Base-by-base conservation (phyloP, 345 rosid genomes). In the Acer saccharum region DNA sequence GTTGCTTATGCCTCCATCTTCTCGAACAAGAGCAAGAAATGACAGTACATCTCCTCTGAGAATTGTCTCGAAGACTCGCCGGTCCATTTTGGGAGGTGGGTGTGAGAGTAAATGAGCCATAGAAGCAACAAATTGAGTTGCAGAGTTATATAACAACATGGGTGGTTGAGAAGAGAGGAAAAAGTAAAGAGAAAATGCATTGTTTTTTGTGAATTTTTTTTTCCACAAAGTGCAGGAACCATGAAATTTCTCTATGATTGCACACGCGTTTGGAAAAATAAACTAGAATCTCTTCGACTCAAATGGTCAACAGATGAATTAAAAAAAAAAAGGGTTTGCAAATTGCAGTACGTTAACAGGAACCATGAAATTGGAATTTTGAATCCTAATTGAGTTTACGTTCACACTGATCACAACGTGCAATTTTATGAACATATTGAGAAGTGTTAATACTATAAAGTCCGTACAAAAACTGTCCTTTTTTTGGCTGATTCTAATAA, bases 1-100 rank as follows among this genome's bases (percentile, higher is more conserved):
- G 6, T 78, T 4, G 61, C 75, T 58, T 32, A 68, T 21, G 11
- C 55, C 29, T 35, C 77, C 76, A 2, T 83, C 58, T 74, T 79
- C 77, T 20, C 43, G 67, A 65, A 79, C 11, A 2, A 86, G 80
- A 27, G 9, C 11, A 0, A 71, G 80, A 73, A 86, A 79, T 16
- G 60, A 21, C 0, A 65, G 11, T 32, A 2, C 1, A 14, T 86
- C 85, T 3, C 86, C 88, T 79, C 29, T 79, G 10, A 74, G 29
- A 64, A 81, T 32, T 1, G 79, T 73, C 25, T 79, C 83, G 0
- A 55, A 75, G n/a, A 86, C 83, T 17, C 65, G 76, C 35, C 68
- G 71, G 14, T 83, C 85, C 88, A 83, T 5, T n/a, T 35, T 58
- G 32, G 57, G 50, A 65, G 39, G 17, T 32, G 29, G 3, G 10